Percentiles rank a stretch among this genome's conserved stretches.
These are phyloP conservation scores for Termitomyces sp. DNA, from an alignment of 768 basidiomycete genomes.

Conservation along the genomic window DNA sequence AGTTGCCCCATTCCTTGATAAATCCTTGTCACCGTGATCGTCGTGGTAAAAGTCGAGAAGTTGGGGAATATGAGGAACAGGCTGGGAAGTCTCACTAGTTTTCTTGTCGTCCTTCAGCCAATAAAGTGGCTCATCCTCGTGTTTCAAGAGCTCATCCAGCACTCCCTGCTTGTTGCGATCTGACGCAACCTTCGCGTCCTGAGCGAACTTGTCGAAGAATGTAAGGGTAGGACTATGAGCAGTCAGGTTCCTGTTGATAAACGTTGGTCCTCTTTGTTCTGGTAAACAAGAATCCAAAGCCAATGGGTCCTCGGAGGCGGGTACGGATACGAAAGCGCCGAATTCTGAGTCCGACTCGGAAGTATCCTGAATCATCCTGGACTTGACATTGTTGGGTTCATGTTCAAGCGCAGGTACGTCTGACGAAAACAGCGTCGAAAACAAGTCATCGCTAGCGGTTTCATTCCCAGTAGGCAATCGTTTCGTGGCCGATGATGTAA, in stretches of 20 bases:
- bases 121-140: constrained; percentile 70
- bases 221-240: constrained; percentile 27
- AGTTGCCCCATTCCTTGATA: neutral
- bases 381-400: neutral
- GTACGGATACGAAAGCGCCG: constrained; percentile 9
- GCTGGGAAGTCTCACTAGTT: neutral
- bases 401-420: neutral
- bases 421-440: constrained; percentile 2
- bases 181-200: constrained; percentile 49
- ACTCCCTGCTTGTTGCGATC: constrained; percentile 48
- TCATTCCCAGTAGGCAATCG: neutral
- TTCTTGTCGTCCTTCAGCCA: constrained; percentile 35
- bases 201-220: constrained; percentile 61
- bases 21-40: neutral
- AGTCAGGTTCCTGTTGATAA: neutral
- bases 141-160: constrained; percentile 58
- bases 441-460: neutral
- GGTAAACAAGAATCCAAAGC: neutral
- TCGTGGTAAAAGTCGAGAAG: neutral
- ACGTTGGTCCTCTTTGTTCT: neutral
- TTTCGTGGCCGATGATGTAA: neutral
- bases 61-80: neutral
- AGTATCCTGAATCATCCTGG: neutral
- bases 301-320: constrained; percentile 4
- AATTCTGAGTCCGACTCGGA: constrained; percentile 10